phyloP scores from a whole-genome alignment of 495 filamentous ascomycete genomes.

The Penicillium canariense region DNA sequence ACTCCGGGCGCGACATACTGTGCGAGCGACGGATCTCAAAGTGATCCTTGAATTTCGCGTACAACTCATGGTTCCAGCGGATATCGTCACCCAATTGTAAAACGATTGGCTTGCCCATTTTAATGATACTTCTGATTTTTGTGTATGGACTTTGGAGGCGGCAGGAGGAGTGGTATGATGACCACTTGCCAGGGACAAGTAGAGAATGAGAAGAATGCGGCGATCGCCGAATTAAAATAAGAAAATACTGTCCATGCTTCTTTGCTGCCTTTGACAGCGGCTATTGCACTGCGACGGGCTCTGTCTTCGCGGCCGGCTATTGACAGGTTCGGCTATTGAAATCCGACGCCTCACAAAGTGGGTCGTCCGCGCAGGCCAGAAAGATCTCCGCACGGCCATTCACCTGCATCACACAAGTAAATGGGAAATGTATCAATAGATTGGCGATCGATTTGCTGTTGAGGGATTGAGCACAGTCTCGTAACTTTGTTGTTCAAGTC shows the following conservation, averaged over 20 bases:
- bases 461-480: neutral
- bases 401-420: no score
- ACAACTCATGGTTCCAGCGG: constrained; percentile 60
- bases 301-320: constrained; percentile 14
- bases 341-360: constrained; percentile 10
- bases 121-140: constrained; percentile 4
- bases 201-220: neutral
- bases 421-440: no score
- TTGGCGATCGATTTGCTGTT: no score
- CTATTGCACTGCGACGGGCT: constrained; percentile 6
- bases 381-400: neutral
- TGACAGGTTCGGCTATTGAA: constrained; percentile 16
- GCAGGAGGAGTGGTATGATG: neutral
- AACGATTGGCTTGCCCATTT: constrained; percentile 42
- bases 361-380: neutral
- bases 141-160: neutral
- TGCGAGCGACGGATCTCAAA: constrained; percentile 54
- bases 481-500: no score
- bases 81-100: constrained; percentile 71
- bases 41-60: constrained; percentile 50
- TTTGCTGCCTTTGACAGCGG: neutral
- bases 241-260: neutral
- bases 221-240: neutral
- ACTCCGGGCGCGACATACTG: constrained; percentile 53
- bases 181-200: neutral